These are phyloP conservation scores for Pythium coloratum DNA, from an alignment of 352 stramenopile species.

Conservation along the genomic window DNA sequence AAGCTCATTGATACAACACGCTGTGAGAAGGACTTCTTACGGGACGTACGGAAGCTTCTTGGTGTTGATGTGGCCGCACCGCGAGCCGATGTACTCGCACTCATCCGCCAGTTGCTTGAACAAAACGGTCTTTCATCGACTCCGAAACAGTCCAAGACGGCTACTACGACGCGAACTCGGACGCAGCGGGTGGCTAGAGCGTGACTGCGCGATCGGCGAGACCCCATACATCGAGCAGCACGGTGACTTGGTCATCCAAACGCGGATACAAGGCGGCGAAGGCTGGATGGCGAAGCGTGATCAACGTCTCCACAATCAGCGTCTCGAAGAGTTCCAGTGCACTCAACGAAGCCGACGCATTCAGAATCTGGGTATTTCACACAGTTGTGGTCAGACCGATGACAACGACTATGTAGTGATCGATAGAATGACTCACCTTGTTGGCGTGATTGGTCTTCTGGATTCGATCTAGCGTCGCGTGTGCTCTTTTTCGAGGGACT, in stretches of 20 bases:
- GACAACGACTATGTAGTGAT: neutral
- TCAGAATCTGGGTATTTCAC: neutral
- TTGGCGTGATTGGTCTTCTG: neutral
- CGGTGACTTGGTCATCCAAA: constrained; percentile 11
- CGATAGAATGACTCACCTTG: constrained; percentile 3
- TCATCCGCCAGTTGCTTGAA: constrained; percentile 27
- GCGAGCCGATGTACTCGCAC: constrained; percentile 31
- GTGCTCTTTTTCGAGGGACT: constrained; percentile 7
- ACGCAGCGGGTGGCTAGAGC: neutral
- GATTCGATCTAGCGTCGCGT: constrained; percentile 3
- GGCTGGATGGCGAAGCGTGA: constrained; percentile 16
- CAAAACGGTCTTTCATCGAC: constrained; percentile 8
- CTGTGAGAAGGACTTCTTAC: constrained; percentile 36
- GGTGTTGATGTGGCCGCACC: constrained; percentile 36
- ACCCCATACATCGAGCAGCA: constrained; percentile 33
- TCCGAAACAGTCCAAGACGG: neutral
- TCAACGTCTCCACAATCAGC: constrained; percentile 19
- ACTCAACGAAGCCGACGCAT: neutral
- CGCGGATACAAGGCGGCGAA: constrained; percentile 21
- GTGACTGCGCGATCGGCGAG: constrained; percentile 25
- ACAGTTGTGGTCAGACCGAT: neutral
- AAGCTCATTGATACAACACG: constrained; percentile 39
- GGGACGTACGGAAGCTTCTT: constrained; percentile 34
- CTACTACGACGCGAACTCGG: neutral
- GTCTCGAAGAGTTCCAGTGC: constrained; percentile 24